Evolutionary conservation across 116 monocot species (phyloP), one percentile per base, ranked within the genome.

Genomic region (Papilionanthe hybrid): DNA sequence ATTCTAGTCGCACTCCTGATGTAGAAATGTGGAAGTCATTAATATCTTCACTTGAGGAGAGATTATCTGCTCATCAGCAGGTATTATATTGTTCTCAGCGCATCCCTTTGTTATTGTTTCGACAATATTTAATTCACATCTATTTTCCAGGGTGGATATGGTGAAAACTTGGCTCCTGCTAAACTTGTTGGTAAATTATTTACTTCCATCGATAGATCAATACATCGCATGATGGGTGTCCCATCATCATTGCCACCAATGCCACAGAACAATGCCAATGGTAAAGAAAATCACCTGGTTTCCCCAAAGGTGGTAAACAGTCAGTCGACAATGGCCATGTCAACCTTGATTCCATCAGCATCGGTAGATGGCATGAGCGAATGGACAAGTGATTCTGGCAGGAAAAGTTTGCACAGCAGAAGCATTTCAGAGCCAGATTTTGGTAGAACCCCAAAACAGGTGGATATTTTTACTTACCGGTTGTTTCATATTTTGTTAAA

Each of bases 361-460:
- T 93, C 91, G 42, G 80, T 83, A 11, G 91, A 90, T 50, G 74
- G 78, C 0, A 90, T 96, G 8, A 91, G 79, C 85, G 89, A 92
- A 75, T 89, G 85, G 90, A 78, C 81, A 75, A 88, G 80, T 80
- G 84, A 89, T 77, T 78, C 78, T 66, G 80, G 47, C 28, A 82
- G 81, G 81, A 89, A 81, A 63, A 81, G 23, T 28, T 84, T 90
- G 75, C 91, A 87, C 27, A 85, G 75, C 44, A 85, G 93, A 80
- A 96, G 93, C 81, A 74, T 86, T 55, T 96, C 96, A 55, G 96
- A 96, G 80, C 93, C 96, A 57, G 89, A 96, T 86, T 93, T 96
- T 88, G 84, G 88, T 58, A 90, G 88, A 83, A 90, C 71, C 60
- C 79, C 89, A 47, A 86, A 84, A 72, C 84, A 89, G 92, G 89